Evolutionary conservation across 306 rosid species (phyloP), one percentile per base, ranked within the genome.

Genomic region (Sindora glabra): DNA sequence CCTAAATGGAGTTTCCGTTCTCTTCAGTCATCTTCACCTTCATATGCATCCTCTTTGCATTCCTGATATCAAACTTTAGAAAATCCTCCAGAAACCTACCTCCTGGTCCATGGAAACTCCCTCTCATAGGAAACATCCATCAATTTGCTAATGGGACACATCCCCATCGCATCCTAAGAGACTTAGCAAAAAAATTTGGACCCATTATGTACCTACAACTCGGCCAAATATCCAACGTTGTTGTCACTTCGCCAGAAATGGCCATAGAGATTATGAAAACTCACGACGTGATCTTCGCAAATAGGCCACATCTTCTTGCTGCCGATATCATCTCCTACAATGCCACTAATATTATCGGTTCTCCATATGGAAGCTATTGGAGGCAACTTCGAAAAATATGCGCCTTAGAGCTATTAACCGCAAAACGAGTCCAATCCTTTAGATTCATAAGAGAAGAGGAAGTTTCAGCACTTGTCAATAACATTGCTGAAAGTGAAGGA

Each of bases 231-330:
- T 30, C 53, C 26, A 26, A 13, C 2, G 44, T 51, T 3, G 2
- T 60, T 5, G 12, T 68, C 14, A 38, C 70, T 7, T 68, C 79
- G 15, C 52, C 70, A 2, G 42, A 63, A 47, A 17, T 45, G 3
- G 76, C 70, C 15, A 45, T 23, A 17, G 70, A 71, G 51, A 51
- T 71, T 30, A 7, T 74, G 40, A 64, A 54, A 39, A 54, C 60
- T 1, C 66, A 74, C 11, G 74, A 48, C 15, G 2, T 5, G 2
- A 8, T 6, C 10, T 51, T 70, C 1, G 57, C 75, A 0, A 51
- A 62, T 10, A 42, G 64, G 50, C 75, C 75, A 3, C 3, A 0
- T 19, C 10, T 49, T 53, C 41, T 62, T 19, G 49, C 64, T 3
- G 3, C 16, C 19, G 45, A 62, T 12, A 24, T 41, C 3, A 4